Conservation (phyloP, 1,284 basidiomycete genomes). For the Pseudozyma flocculosa region DNA sequence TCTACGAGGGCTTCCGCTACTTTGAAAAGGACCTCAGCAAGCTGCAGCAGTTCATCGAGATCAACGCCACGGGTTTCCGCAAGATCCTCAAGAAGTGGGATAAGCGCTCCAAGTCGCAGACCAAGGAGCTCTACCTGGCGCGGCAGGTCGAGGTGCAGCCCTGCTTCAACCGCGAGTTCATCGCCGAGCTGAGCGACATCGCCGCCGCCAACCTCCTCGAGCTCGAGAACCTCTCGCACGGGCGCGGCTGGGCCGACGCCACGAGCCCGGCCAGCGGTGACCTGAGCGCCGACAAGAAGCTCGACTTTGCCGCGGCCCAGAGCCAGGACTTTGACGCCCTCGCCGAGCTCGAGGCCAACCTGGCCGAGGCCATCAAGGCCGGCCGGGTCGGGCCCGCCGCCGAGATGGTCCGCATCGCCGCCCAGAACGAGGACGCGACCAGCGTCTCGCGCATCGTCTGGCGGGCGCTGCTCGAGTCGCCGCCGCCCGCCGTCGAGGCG, state of each 20-base stretch:
- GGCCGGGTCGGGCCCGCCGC: constrained; percentile 36
- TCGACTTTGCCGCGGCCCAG: constrained; percentile 53
- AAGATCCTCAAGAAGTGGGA: constrained; percentile 99
- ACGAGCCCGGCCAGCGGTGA: constrained; percentile 20
- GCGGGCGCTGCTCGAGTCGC: constrained; percentile 50
- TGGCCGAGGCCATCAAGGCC: constrained; percentile 41
- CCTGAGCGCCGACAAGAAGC: constrained; percentile 41
- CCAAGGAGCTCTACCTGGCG: constrained; percentile 92
- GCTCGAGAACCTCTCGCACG: constrained; percentile 68
- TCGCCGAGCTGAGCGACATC: constrained; percentile 91
- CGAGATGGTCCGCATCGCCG: constrained; percentile 44
- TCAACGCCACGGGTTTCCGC: constrained; percentile 94
- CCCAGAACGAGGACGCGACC: constrained; percentile 41
- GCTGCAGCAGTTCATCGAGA: constrained; percentile 94
- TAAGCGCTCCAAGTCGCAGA: constrained; percentile 89
- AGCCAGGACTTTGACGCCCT: constrained; percentile 45
- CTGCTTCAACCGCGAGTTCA: constrained; percentile 81
- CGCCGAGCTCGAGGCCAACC: constrained; percentile 50
- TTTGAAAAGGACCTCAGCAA: constrained; percentile 95
- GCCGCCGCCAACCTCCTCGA: constrained; percentile 91
- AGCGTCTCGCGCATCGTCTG: constrained; percentile 53
- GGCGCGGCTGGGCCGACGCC: constrained; percentile 20
- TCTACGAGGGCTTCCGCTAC: constrained; percentile 92
- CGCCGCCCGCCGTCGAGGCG: constrained; percentile 34
- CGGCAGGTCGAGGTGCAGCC: constrained; percentile 96